Conservation (phyloP, 306 rosid species). For the Vicia faba region DNA sequence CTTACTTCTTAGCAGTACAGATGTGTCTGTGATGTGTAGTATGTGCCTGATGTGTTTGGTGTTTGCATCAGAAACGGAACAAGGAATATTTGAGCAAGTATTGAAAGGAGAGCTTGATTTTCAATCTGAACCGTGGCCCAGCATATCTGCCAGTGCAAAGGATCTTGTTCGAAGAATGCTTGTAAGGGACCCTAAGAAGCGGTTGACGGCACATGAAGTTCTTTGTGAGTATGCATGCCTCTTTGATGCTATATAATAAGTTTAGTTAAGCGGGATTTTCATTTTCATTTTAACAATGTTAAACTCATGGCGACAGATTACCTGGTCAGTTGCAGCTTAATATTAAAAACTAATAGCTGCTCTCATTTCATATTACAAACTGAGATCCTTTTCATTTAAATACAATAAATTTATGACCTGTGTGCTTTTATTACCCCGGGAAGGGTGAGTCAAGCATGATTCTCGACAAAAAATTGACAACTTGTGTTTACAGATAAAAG, state of each 20-base stretch:
- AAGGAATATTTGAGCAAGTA: conserved; percentile 97
- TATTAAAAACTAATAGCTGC: conserved; percentile 19
- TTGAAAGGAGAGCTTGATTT: conserved; percentile 91
- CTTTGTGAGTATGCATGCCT: conserved; percentile 69
- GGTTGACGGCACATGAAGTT: conserved; percentile 89
- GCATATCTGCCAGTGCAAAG: conserved; percentile 82
- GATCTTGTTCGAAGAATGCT: conserved; percentile 93
- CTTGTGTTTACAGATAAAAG: conserved; percentile 10
- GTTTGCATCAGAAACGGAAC: conserved; percentile 74
- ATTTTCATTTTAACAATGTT: background rate
- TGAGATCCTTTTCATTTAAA: conserved; percentile 14
- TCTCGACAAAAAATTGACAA: conserved; percentile 13
- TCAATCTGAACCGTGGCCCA: conserved; percentile 95
- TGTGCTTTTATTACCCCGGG: background rate
- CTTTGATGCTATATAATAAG: conserved; percentile 3
- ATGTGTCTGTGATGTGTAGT: conserved; percentile 20
- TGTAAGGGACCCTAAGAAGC: conserved; percentile 80
- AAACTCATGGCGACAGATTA: background rate
- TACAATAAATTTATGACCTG: background rate
- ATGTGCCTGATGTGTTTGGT: conserved; percentile 33
- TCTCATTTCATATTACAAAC: conserved; percentile 16
- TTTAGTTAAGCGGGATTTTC: conserved; percentile 13
- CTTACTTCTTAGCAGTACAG: background rate
- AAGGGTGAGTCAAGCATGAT: background rate
- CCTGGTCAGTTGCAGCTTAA: conserved; percentile 12